phyloP scores from a whole-genome alignment of 306 rosid species.

The Begonia fuchsioides region DNA sequence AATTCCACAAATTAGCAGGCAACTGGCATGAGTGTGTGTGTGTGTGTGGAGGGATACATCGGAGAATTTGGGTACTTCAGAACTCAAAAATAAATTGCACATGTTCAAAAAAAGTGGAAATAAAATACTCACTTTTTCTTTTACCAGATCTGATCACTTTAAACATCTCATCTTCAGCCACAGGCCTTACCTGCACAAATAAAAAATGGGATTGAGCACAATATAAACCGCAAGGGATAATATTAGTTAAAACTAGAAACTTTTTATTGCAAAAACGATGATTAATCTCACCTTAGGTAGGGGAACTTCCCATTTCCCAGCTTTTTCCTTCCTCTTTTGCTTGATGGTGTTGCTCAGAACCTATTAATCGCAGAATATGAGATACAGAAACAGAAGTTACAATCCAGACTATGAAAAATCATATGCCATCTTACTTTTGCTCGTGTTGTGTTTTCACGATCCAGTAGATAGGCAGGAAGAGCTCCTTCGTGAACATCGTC shows the following conservation, averaged over 20 bases:
- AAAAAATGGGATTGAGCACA: too few relatives aligned
- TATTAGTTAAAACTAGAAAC: too few relatives aligned
- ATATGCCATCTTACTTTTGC: constrained; percentile 36
- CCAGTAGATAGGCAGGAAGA: constrained; percentile 67
- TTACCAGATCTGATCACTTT: constrained; percentile 79
- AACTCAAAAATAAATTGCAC: too few relatives aligned
- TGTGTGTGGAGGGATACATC: too few relatives aligned
- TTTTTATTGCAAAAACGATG: too few relatives aligned
- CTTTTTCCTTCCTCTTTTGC: constrained; percentile 93
- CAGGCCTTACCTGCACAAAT: constrained; percentile 67
- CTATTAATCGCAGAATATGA: constrained; percentile 19
- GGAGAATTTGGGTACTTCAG: too few relatives aligned
- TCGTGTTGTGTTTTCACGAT: constrained; percentile 75
- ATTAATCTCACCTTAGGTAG: constrained; percentile 53
- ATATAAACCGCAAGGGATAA: too few relatives aligned
- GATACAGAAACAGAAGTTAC: constrained; percentile 4
- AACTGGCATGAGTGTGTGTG: too few relatives aligned
- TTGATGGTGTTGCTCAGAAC: constrained; percentile 81
- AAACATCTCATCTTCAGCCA: constrained; percentile 94
- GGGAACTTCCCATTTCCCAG: constrained; percentile 98
- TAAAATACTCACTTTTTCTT: constrained; percentile 55
- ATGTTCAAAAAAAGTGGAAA: too few relatives aligned
- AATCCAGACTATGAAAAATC: neutral
- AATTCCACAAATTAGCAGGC: too few relatives aligned
- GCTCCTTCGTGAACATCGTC: constrained; percentile 85